Conservation (phyloP, 208 protist species). For the Balamuthia mandrillaris region DNA sequence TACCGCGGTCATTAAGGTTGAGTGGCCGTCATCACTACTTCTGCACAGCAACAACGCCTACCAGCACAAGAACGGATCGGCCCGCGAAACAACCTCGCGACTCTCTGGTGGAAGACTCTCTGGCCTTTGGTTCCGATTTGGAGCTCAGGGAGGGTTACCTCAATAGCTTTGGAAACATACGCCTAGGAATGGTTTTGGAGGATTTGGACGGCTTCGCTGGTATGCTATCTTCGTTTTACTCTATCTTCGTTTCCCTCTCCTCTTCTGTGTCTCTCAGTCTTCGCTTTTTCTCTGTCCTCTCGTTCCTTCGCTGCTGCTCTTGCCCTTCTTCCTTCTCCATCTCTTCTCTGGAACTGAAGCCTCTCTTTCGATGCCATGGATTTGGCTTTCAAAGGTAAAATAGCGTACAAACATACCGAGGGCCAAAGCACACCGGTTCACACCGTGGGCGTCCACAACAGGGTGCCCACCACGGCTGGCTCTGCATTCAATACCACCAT, state of each 20-base stretch:
- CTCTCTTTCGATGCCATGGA: too few species aligned
- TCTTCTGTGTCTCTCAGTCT: not conserved
- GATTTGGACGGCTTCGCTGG: slow-evolving; percentile 22
- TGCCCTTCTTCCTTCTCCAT: too few species aligned
- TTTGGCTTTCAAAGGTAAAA: too few species aligned
- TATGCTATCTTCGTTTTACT: not conserved
- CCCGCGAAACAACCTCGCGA: slow-evolving; percentile 3
- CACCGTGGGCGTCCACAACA: too few species aligned
- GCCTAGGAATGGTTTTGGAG: slow-evolving; percentile 1
- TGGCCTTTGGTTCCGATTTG: not conserved
- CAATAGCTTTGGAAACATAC: slow-evolving; percentile 32
- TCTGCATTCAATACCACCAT: slow-evolving; percentile 28
- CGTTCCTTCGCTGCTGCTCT: too few species aligned
- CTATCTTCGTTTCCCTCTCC: not conserved
- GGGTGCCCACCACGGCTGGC: too few species aligned
- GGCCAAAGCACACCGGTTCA: too few species aligned
- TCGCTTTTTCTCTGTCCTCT: not conserved
- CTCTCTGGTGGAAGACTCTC: not conserved
- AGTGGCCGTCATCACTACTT: too few species aligned
- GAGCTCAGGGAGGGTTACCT: not conserved
- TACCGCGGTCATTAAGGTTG: too few species aligned
- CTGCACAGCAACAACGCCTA: too few species aligned
- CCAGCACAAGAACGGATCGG: too few species aligned
- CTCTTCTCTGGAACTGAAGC: too few species aligned
- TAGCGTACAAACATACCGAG: not conserved